Conservation (phyloP, 768 basidiomycete genomes). For the Psilocybe azurescens region DNA sequence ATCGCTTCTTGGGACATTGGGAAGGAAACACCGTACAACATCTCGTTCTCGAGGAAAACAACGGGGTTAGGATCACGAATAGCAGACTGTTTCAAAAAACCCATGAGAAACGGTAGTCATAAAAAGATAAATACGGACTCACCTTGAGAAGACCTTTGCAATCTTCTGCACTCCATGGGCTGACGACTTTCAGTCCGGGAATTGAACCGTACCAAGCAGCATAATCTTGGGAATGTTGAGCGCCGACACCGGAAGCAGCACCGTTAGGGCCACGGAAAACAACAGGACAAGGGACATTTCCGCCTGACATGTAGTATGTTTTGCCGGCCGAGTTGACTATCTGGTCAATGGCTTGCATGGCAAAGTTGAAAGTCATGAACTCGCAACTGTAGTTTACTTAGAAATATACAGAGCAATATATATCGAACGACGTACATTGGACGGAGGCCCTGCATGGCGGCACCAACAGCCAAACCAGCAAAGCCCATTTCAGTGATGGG, state of each 20-base stretch:
- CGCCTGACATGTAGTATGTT: constrained; percentile 99
- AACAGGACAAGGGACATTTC: constrained; percentile 97
- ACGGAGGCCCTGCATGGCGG: constrained; percentile 92
- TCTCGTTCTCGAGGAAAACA: constrained; percentile 99
- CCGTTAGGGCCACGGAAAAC: constrained; percentile 99
- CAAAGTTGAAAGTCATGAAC: constrained; percentile 99
- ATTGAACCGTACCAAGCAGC: constrained; percentile 93
- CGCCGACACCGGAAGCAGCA: constrained; percentile 94
- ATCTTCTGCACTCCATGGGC: constrained; percentile 98
- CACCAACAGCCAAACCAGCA: constrained; percentile 93
- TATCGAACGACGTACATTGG: constrained; percentile 67
- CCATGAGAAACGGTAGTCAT: constrained; percentile 1
- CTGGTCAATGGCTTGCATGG: constrained; percentile 99
- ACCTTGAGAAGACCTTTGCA: constrained; percentile 99
- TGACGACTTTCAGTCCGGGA: constrained; percentile 97
- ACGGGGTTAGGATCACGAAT: constrained; percentile 99
- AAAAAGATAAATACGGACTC: neutral
- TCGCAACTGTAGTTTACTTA: constrained; percentile 70
- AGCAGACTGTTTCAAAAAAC: constrained; percentile 62
- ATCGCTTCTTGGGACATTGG: constrained; percentile 95
- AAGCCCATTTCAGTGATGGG: constrained; percentile 99
- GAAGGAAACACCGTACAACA: constrained; percentile 97
- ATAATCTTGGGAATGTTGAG: constrained; percentile 98
- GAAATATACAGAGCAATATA: constrained; percentile 8
- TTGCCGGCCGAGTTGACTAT: constrained; percentile 99